A percentile compares a stretch with the other conserved stretches of the same genome.
These are phyloP conservation scores for Neodidymelliopsis sp. DNA, from an alignment of 2,329 filamentous ascomycete species.

Conservation along the genomic window DNA sequence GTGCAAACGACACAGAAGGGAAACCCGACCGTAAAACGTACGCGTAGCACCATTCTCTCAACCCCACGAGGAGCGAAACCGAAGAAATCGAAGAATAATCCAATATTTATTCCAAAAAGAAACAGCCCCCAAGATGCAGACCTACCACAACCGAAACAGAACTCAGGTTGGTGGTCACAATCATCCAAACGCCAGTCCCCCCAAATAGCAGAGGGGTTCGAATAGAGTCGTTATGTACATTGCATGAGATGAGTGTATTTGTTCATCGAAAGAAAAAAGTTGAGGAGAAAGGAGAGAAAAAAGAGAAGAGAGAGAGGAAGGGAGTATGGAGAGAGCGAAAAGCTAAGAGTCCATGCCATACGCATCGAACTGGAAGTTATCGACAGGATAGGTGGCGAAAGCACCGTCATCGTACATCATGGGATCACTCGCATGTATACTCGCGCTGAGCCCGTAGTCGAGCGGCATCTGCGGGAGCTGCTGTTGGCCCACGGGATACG, in stretches of 20 bases:
- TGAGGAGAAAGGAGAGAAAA: constrained; percentile 2
- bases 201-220: constrained; percentile 10
- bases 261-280: constrained; percentile 14
- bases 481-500: constrained; percentile 8
- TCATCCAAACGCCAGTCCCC: constrained; percentile 23
- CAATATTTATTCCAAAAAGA: neutral
- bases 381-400: constrained; percentile 27
- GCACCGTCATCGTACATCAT: constrained; percentile 27
- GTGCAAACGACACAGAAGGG: neutral
- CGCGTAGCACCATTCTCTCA: too few species aligned
- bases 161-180: constrained; percentile 36
- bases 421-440: constrained; percentile 29
- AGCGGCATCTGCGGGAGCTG: constrained; percentile 12
- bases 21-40: neutral
- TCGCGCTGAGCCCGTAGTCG: constrained; percentile 22
- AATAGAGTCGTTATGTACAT: constrained; percentile 6
- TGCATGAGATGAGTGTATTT: too few species aligned
- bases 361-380: constrained; percentile 40
- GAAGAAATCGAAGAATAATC: too few species aligned
- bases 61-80: too few species aligned
- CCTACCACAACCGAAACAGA: constrained; percentile 38
- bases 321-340: constrained; percentile 2
- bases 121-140: constrained; percentile 25
- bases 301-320: constrained; percentile 5
- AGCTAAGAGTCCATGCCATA: constrained; percentile 24